Conservation (phyloP, 228 moss, liverwort and hornwort species). For the Sphagnum fallax region DNA sequence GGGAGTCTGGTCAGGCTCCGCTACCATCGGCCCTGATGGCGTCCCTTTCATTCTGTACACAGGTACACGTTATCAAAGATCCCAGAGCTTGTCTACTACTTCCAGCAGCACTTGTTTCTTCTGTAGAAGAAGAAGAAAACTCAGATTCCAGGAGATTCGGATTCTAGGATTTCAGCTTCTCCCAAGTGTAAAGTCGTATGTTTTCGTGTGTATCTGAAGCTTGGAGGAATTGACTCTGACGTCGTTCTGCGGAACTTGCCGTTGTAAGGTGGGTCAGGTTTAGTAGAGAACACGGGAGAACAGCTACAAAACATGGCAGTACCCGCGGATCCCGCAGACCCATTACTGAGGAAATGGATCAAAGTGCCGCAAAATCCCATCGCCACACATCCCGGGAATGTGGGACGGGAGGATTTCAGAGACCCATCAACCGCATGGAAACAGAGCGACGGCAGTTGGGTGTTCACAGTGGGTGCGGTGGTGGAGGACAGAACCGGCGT, state of each 20-base stretch:
- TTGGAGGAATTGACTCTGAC: too few species aligned
- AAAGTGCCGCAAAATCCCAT: slow-evolving; percentile 51
- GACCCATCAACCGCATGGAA: slow-evolving; percentile 80
- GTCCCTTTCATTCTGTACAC: slow-evolving; percentile 79
- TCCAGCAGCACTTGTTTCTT: too few species aligned
- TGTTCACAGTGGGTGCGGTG: slow-evolving; percentile 32
- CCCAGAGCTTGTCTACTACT: too few species aligned
- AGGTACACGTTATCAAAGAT: slow-evolving; percentile 2
- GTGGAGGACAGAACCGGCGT: slow-evolving; percentile 41
- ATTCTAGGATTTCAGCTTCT: too few species aligned
- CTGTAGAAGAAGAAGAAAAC: too few species aligned
- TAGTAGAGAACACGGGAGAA: slow-evolving; percentile 13
- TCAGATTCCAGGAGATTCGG: too few species aligned
- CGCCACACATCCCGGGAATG: slow-evolving; percentile 26
- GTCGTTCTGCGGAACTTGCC: too few species aligned
- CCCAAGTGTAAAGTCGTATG: too few species aligned
- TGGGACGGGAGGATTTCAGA: slow-evolving; percentile 42
- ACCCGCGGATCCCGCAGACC: slow-evolving; percentile 50
- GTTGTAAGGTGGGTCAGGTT: not conserved
- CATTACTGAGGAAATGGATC: slow-evolving; percentile 51
- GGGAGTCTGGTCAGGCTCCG: slow-evolving; percentile 90
- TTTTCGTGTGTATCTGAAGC: too few species aligned
- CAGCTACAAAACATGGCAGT: slow-evolving; percentile 58
- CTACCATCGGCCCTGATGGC: slow-evolving; percentile 60
- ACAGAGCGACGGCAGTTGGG: slow-evolving; percentile 57